Evolutionary conservation across 768 basidiomycete species (phyloP).

Genomic region (Psilocybe sp.): DNA sequence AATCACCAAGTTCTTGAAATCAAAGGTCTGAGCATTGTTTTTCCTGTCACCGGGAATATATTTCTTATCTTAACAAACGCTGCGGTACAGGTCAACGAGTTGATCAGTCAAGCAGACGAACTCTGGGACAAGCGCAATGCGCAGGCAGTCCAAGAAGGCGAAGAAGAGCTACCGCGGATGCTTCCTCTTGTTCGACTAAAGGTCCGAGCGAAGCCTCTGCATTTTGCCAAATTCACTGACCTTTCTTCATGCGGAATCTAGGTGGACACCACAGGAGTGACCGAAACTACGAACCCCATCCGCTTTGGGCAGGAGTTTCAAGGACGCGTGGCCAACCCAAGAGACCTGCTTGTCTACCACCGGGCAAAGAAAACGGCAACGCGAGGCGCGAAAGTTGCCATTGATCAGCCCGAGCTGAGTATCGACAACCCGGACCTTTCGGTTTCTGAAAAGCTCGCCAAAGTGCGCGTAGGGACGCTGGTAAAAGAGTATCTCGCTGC

Average conservation of each 20-base stretch:
- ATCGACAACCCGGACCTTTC: constrained; percentile 73
- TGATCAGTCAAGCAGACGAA: constrained; percentile 76
- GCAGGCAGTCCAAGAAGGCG: constrained; percentile 57
- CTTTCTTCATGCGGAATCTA: constrained; percentile 18
- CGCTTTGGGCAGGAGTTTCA: constrained; percentile 96
- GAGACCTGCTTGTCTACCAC: constrained; percentile 90
- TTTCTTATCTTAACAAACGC: background rate
- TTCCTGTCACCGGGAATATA: background rate
- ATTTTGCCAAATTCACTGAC: background rate
- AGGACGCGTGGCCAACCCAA: constrained; percentile 88
- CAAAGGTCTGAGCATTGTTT: constrained; percentile 42
- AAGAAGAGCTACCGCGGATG: constrained; percentile 63
- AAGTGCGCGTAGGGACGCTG: constrained; percentile 82
- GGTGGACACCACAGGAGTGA: constrained; percentile 91
- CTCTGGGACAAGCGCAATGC: constrained; percentile 78
- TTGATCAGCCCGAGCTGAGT: constrained; percentile 77
- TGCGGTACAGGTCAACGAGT: constrained; percentile 58
- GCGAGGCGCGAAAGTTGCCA: constrained; percentile 54
- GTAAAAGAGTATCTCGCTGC: constrained; percentile 91
- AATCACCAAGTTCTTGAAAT: constrained; percentile 77
- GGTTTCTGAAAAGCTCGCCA: constrained; percentile 71
- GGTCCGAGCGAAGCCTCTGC: constrained; percentile 33
- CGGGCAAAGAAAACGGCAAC: constrained; percentile 65
- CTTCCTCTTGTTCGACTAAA: constrained; percentile 87
- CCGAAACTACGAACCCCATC: constrained; percentile 91